Conservation (phyloP, 192 early-diverging fungal genomes). For the Coemansia sp. region DNA sequence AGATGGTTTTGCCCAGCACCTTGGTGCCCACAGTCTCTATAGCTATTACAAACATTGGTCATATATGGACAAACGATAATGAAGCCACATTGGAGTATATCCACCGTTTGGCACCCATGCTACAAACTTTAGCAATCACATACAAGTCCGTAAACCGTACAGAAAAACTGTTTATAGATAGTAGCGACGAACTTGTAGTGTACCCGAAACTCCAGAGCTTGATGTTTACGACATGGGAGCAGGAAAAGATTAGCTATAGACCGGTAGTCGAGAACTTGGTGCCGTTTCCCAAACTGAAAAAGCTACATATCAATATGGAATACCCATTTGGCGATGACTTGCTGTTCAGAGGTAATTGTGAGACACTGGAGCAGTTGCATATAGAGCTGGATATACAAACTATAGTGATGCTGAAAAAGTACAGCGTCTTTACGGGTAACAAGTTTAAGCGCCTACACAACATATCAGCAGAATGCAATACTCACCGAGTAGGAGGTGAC, state of each 20-base stretch:
- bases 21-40: background rate
- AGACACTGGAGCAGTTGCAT: slow-evolving; percentile 7
- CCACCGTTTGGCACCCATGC: background rate
- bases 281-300: slow-evolving; percentile 1
- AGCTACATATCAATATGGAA: background rate
- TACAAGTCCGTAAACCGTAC: background rate
- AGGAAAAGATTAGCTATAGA: background rate
- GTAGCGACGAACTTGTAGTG: background rate
- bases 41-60: background rate
- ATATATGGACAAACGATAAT: background rate
- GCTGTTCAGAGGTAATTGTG: slow-evolving; percentile 10
- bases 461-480: slow-evolving; percentile 7
- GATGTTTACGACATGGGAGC: background rate
- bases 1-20: background rate
- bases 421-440: slow-evolving; percentile 2
- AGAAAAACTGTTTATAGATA: background rate
- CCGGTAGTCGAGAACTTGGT: background rate
- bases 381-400: background rate
- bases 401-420: slow-evolving; percentile 6
- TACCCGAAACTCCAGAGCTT: background rate
- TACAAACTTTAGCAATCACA: background rate
- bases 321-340: slow-evolving; percentile 16
- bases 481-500: background rate
- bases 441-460: slow-evolving; percentile 1
- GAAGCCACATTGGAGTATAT: slow-evolving; percentile 1